Conservation (phyloP, 1,139 yeast species). For the Suhomyces maxii region DNA sequence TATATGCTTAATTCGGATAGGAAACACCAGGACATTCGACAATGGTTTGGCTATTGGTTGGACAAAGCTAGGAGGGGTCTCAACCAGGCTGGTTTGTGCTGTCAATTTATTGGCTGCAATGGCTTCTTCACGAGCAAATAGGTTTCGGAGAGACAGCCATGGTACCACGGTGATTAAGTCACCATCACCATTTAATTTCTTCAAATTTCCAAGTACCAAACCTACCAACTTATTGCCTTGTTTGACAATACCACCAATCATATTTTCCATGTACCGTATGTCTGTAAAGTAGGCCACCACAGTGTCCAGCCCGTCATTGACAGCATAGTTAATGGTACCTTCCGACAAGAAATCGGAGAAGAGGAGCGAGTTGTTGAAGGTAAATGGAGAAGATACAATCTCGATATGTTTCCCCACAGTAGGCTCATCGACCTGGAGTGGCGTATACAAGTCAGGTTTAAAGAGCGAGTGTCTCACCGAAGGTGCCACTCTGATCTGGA, state of each 20-base stretch:
- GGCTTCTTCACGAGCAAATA: background rate
- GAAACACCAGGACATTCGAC: conserved; percentile 10
- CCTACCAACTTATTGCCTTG: conserved; percentile 34
- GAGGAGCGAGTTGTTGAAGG: conserved; percentile 55
- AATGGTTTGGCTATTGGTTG: background rate
- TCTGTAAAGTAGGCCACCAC: conserved; percentile 46
- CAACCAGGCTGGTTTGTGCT: background rate
- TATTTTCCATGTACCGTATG: conserved; percentile 59
- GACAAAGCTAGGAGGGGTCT: background rate
- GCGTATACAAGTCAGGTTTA: conserved; percentile 14
- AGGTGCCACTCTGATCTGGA: background rate
- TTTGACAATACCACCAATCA: conserved; percentile 57
- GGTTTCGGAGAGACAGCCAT: conserved; percentile 33
- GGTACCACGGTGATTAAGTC: conserved; percentile 52
- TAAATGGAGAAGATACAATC: conserved; percentile 54
- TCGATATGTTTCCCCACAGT: conserved; percentile 17
- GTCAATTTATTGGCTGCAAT: background rate
- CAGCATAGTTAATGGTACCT: conserved; percentile 45
- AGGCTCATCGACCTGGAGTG: background rate
- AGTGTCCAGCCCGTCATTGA: background rate
- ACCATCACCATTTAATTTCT: conserved; percentile 61
- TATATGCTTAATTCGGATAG: conserved; percentile 12
- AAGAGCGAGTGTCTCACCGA: conserved; percentile 17
- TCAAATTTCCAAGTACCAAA: conserved; percentile 51
- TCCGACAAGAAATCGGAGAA: conserved; percentile 49